A percentile compares a stretch with the other conserved stretches of the same genome.
Conservation (phyloP, 2,329 filamentous ascomycete species). For the Paracoccidioides lutzii region DNA sequence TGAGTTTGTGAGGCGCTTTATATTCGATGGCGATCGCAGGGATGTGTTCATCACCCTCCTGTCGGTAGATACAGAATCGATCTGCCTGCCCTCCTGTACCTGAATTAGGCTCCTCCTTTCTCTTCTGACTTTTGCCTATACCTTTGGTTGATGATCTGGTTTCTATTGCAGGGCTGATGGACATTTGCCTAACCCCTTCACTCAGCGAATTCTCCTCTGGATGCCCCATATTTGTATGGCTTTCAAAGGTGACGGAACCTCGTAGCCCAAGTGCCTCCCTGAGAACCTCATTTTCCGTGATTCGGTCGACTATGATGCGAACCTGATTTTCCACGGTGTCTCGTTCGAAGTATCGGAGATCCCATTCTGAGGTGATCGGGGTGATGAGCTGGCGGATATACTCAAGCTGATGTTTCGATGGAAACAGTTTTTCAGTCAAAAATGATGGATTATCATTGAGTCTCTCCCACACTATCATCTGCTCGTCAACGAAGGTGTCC, state of each 20-base stretch:
- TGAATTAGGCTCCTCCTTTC: background rate
- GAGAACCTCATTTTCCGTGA: conserved; percentile 18
- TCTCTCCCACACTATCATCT: conserved; percentile 6
- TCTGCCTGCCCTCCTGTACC: conserved; percentile 4
- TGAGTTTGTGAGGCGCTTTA: conserved; percentile 18
- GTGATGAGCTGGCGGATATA: conserved; percentile 11
- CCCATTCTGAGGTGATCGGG: conserved; percentile 25
- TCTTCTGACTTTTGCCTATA: background rate
- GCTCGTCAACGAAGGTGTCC: conserved; percentile 3
- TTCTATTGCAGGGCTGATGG: conserved; percentile 8
- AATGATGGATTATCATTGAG: conserved; percentile 6
- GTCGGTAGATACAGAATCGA: conserved; percentile 5
- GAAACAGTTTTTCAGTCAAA: conserved; percentile 4
- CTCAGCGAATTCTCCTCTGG: conserved; percentile 7
- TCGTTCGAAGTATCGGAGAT: conserved; percentile 24
- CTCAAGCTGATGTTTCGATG: conserved; percentile 8
- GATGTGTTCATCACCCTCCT: conserved; percentile 13
- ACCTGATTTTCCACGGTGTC: conserved; percentile 27
- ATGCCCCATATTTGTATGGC: conserved; percentile 23
- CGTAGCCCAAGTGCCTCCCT: conserved; percentile 19
- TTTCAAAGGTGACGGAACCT: conserved; percentile 27
- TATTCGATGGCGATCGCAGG: conserved; percentile 17
- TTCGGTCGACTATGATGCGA: conserved; percentile 19
- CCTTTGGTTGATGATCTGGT: conserved; percentile 5
- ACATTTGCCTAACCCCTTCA: conserved; percentile 7